Base-by-base conservation (phyloP, 116 monocot genomes). In the Trichopus zeylanicus region DNA sequence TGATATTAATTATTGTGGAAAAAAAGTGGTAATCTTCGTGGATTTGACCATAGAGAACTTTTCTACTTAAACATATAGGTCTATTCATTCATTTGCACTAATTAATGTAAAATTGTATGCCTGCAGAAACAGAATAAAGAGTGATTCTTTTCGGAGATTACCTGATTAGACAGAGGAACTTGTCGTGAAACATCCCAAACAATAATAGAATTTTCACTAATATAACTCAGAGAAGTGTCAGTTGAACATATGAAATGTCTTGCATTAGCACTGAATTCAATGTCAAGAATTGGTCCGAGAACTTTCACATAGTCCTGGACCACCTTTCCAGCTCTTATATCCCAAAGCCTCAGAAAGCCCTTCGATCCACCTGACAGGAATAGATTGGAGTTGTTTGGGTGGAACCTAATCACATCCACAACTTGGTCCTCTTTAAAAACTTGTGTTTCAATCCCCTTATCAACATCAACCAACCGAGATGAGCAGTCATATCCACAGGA, bases 401-500 rank as follows among this genome's bases (percentile, higher is more conserved):
- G 74, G 32, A 89, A 95, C 47, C 62, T 86, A 33, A 89, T 60
- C n/a, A 66, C 68, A 47, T 75, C 81, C 42, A 95, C 76, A 62
- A 70, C 64, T 77, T 95, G 90, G 67, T 86, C 87, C 34, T 89
- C 90, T 58, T 61, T 76, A 48, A 89, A 89, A 19, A 58, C 12
- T 56, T 76, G 73, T 37, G 56, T 79, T 77, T 89, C 86, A 38
- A 72, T 61, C 51, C 86, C 90, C 46, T 71, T 84, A 27, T 86
- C 90, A 42, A 89, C 76, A 75, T 95, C 95, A 55, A 83, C 61
- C 49, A 95, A 62, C 61, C 84, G 70, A 31, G 81, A 76, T 13
- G 86, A 76, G 67, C 69, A 74, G 35, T 95, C 95, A 70, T 83
- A 87, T 49, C 95, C 90, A 71, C 90, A 89, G 54, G 95, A 95